These are phyloP conservation scores for Cutaneotrichosporon arboriforme DNA, from an alignment of 1,284 basidiomycete species.

Conservation along the genomic window DNA sequence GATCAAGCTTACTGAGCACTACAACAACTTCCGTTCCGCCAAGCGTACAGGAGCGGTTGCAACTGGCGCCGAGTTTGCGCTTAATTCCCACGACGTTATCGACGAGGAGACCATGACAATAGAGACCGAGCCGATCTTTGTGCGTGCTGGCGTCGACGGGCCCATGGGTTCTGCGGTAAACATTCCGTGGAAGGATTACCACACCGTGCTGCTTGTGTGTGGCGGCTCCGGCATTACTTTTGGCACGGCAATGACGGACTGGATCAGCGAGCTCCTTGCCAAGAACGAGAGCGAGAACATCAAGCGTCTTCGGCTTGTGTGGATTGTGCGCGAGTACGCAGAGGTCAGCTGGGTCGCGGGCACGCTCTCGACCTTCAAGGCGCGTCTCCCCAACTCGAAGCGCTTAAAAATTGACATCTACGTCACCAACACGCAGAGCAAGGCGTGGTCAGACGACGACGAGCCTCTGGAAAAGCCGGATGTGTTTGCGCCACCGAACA, in stretches of 20 bases:
- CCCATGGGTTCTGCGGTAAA: slow-evolving; percentile 69
- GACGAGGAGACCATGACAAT: no score
- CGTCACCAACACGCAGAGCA: slow-evolving; percentile 57
- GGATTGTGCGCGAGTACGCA: slow-evolving; percentile 75
- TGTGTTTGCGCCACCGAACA: no score
- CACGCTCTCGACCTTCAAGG: slow-evolving; percentile 61
- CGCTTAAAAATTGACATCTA: slow-evolving; percentile 72
- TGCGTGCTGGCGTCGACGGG: slow-evolving; percentile 68
- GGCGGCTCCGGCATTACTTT: slow-evolving; percentile 79
- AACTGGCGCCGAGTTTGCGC: background rate
- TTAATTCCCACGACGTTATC: background rate
- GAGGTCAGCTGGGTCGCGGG: slow-evolving; percentile 78
- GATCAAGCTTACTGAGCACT: slow-evolving; percentile 35
- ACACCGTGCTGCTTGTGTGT: slow-evolving; percentile 63
- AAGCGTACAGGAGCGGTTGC: slow-evolving; percentile 13
- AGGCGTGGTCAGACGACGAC: background rate
- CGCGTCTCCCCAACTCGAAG: slow-evolving; percentile 55
- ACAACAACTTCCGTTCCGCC: background rate
- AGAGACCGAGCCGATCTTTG: slow-evolving; percentile 24
- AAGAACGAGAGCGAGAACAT: slow-evolving; percentile 51
- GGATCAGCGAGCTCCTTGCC: slow-evolving; percentile 59
- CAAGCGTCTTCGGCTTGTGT: slow-evolving; percentile 67
- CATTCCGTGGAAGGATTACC: slow-evolving; percentile 61
- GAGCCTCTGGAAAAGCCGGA: background rate
- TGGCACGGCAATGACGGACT: slow-evolving; percentile 66